These are phyloP conservation scores for Gracilaria caudata DNA, from an alignment of 23 red algal genomes.

Conservation along the genomic window DNA sequence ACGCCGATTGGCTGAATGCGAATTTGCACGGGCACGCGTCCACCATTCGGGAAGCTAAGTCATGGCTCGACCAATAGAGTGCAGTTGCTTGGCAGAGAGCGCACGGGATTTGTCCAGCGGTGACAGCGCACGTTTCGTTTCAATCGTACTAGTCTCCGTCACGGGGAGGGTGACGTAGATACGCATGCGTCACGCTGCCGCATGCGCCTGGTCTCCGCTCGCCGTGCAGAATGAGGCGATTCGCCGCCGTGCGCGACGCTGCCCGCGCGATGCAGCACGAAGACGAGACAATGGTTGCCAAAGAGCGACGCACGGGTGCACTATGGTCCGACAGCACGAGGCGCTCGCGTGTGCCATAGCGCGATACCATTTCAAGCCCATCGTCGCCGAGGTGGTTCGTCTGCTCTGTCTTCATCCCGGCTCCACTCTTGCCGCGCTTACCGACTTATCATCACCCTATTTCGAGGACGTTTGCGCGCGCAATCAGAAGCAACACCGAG, in stretches of 20 bases:
- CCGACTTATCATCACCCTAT: neutral
- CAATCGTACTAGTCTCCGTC: no score
- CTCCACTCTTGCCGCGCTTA: constrained; percentile 21
- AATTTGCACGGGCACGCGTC: neutral
- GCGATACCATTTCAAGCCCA: constrained; percentile 48
- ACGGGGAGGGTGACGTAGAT: no score
- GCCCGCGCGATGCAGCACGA: no score
- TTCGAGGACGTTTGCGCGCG: constrained; percentile 16
- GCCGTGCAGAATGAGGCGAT: neutral
- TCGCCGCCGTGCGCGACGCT: neutral
- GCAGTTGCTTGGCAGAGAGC: neutral
- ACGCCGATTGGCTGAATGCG: neutral
- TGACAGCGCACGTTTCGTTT: neutral
- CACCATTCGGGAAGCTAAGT: neutral
- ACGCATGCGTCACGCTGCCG: no score
- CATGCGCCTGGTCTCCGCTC: no score
- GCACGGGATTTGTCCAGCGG: neutral
- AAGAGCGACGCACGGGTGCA: neutral
- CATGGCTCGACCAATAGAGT: neutral
- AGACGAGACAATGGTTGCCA: neutral
- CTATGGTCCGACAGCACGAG: constrained; percentile 39
- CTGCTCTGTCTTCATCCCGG: constrained; percentile 41
- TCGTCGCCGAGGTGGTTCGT: constrained; percentile 41
- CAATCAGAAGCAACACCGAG: neutral
- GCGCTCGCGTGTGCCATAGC: constrained; percentile 60